Evolutionary conservation across 192 early-diverging fungal species (phyloP).

Genomic region (Rhizoclosmatium sp.): DNA sequence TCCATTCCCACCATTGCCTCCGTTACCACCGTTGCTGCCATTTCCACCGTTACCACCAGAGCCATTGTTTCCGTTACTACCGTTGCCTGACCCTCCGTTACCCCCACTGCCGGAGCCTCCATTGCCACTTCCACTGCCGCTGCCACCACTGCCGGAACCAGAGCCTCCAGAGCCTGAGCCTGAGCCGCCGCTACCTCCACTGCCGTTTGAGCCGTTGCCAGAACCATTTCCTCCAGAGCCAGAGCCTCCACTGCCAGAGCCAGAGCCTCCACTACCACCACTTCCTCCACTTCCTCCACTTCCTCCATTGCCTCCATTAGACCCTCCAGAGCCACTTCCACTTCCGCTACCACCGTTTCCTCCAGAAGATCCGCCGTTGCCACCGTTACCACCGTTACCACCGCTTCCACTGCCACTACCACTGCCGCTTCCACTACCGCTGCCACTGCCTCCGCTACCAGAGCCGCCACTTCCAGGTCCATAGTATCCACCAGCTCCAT

Average conservation of each 20-base stretch:
- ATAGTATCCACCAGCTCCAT: not conserved
- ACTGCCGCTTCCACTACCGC: not conserved
- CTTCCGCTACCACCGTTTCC: not conserved
- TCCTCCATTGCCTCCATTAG: conserved; percentile 11
- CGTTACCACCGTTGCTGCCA: not conserved
- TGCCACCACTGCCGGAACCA: not conserved
- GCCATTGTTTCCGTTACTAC: conserved; percentile 11
- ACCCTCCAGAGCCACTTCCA: conserved; percentile 17
- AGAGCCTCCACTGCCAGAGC: not conserved
- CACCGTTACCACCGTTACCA: not conserved
- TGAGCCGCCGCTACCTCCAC: not conserved
- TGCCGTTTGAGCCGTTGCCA: not conserved
- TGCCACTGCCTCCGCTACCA: not conserved
- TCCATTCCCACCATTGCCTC: conserved; percentile 4
- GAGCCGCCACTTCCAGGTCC: no score
- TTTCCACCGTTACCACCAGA: not conserved
- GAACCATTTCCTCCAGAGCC: not conserved
- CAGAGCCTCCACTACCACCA: not conserved
- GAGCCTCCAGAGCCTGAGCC: conserved; percentile 19
- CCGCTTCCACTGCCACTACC: not conserved
- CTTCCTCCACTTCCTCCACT: not conserved
- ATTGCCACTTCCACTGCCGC: not conserved
- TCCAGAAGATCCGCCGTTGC: conserved; percentile 1
- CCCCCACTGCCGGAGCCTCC: not conserved
- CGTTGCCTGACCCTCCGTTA: not conserved